Evolutionary conservation across 148 eudicot genomes (phyloP), one percentile per base, ranked within the genome.

Genomic region (Cornus florida): DNA sequence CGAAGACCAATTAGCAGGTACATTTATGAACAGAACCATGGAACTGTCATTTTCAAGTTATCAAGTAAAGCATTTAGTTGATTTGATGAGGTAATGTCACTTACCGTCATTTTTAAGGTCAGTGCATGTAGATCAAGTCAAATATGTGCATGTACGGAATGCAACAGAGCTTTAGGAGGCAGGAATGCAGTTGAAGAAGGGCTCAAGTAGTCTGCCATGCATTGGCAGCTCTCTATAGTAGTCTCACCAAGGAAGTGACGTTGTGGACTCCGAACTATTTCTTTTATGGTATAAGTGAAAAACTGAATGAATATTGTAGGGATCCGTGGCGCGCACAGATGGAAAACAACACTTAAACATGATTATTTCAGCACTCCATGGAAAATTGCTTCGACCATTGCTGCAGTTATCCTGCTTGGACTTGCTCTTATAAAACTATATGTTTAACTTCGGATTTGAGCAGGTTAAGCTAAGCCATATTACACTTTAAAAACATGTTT

Each of bases 121-220:
- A 56, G n/a, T 7, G 28, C 9, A 24, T 3, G 16, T 5, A 14
- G 10, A 28, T 28, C 28, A 28, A 4, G 59, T 10, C 2, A 56
- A 35, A 14, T 50, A 43, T 17, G 70, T 43, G 64, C 20, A 70
- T 48, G 62, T 75, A 68, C 75, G 46, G 6, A 87, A 73, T 23
- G 83, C 83, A 22, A 83, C 65, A 24, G 73, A 71, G 20, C 71
- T 85, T 8, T 33, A 75, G 31, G 84, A 85, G 31, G 88, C 77
- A 0, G 90, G 90, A 41, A 72, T 87, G 39, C 77, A 39, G 16
- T 78, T 86, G 77, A 67, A 13, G 19, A 28, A 23, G 14, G 24
- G 83, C 28, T 28, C 28, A 28, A 28, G 28, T 28, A 28, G 28
- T 28, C 28, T n/a, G 71, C 17, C 74, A 73, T 24, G 83, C 50